These are phyloP conservation scores for Hymenoscyphus fraxineus DNA, from an alignment of 2,329 filamentous ascomycete genomes.

Conservation along the genomic window DNA sequence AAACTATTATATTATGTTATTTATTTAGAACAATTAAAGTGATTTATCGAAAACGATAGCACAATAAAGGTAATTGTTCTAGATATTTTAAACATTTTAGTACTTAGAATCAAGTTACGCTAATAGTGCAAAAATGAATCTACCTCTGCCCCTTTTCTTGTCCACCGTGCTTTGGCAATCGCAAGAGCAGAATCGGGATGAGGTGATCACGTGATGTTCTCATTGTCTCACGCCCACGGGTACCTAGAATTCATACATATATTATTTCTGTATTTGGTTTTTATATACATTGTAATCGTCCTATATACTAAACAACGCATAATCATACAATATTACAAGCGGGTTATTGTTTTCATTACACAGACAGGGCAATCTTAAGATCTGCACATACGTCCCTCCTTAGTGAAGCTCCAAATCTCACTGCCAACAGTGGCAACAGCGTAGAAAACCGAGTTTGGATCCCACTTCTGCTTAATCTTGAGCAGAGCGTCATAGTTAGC, in stretches of 20 bases:
- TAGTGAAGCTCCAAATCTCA: constrained; percentile 45
- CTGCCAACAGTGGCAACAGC: constrained; percentile 48
- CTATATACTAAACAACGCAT: neutral
- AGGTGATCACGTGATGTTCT: no score
- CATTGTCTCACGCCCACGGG: no score
- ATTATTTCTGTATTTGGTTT: neutral
- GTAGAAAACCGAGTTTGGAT: constrained; percentile 45
- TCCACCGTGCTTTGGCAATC: no score
- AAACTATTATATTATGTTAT: no score
- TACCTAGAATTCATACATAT: neutral
- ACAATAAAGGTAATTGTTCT: no score
- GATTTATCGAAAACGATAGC: no score
- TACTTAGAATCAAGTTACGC: no score
- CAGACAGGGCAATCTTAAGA: neutral
- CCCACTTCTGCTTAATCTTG: constrained; percentile 49
- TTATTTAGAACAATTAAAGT: no score
- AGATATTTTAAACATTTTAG: no score
- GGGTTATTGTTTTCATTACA: neutral
- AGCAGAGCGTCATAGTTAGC: constrained; percentile 42
- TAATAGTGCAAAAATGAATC: no score
- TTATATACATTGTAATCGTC: neutral
- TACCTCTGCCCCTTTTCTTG: no score
- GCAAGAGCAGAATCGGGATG: no score
- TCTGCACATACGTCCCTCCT: constrained; percentile 42
- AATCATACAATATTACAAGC: neutral